Conservation (phyloP, 257 asterid species). For the Solanum pinnatisectum region DNA sequence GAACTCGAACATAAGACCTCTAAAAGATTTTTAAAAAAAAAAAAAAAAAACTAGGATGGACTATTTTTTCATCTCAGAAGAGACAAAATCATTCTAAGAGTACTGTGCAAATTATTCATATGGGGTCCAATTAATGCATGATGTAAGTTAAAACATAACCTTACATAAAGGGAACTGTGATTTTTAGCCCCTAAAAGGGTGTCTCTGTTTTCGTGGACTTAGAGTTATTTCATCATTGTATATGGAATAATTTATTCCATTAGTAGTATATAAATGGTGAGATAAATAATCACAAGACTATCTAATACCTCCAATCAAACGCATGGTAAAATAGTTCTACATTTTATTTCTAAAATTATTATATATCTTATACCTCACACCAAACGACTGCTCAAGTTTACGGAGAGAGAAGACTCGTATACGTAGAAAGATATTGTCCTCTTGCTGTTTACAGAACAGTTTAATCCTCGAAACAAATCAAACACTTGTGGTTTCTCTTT, state of each 20-base stretch:
- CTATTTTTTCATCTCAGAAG: not conserved
- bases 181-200: not conserved
- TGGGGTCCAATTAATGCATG: not conserved
- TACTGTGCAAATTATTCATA: too few relatives aligned
- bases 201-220: not conserved
- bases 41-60: not conserved
- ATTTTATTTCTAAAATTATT: too few relatives aligned
- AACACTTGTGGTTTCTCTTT: not conserved
- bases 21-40: too few relatives aligned
- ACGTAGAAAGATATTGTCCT: not conserved
- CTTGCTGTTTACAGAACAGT: not conserved
- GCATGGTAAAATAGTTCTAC: accelerated
- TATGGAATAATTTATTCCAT: too few relatives aligned
- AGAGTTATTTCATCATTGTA: not conserved
- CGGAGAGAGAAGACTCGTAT: not conserved
- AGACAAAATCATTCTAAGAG: not conserved
- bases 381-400: too few relatives aligned
- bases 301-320: too few relatives aligned
- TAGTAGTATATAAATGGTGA: too few relatives aligned
- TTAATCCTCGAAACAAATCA: not conserved
- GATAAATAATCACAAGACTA: too few relatives aligned
- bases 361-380: too few relatives aligned
- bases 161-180: not conserved
- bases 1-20: accelerated
- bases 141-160: not conserved